Conservation (phyloP, 768 basidiomycete genomes). For the Porpolomopsis calyptriformis region DNA sequence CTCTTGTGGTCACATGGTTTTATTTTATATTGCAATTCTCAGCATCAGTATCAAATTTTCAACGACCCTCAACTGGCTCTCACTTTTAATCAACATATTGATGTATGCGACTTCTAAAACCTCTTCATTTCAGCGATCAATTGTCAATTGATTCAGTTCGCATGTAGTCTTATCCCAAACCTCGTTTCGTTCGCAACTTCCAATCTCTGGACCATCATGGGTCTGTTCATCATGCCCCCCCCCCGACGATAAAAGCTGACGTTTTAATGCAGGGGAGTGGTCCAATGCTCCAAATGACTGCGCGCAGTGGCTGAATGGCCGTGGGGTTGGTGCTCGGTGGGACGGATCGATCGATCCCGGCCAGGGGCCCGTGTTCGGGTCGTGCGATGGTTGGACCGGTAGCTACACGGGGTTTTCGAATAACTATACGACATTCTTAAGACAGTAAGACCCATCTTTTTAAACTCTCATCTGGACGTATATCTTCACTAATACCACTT, state of each 20-base stretch:
- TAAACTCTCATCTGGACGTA: not conserved
- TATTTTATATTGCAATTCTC: constrained; percentile 1
- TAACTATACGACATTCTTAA: constrained; percentile 51
- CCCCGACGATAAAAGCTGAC: constrained; percentile 40
- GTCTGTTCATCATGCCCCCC: constrained; percentile 59
- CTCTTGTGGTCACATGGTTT: not conserved
- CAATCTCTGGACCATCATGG: constrained; percentile 65
- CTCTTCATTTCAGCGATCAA: not conserved
- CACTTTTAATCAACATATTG: constrained; percentile 46
- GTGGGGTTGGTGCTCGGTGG: constrained; percentile 61
- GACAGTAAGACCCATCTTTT: constrained; percentile 36
- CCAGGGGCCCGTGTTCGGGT: constrained; percentile 38
- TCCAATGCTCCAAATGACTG: constrained; percentile 67
- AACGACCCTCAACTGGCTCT: constrained; percentile 43
- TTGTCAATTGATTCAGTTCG: constrained; percentile 25
- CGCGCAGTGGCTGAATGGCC: constrained; percentile 70
- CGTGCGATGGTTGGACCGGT: constrained; percentile 56
- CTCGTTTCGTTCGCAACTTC: constrained; percentile 36
- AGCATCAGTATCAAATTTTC: constrained; percentile 74
- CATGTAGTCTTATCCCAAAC: constrained; percentile 40
- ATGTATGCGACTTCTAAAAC: constrained; percentile 22
- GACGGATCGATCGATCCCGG: constrained; percentile 41
- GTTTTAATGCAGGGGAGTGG: constrained; percentile 77
- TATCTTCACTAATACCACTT: not conserved
- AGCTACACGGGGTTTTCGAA: constrained; percentile 44